Base-by-base conservation (phyloP, 2,329 filamentous ascomycete species). In the Penicillium sp. region DNA sequence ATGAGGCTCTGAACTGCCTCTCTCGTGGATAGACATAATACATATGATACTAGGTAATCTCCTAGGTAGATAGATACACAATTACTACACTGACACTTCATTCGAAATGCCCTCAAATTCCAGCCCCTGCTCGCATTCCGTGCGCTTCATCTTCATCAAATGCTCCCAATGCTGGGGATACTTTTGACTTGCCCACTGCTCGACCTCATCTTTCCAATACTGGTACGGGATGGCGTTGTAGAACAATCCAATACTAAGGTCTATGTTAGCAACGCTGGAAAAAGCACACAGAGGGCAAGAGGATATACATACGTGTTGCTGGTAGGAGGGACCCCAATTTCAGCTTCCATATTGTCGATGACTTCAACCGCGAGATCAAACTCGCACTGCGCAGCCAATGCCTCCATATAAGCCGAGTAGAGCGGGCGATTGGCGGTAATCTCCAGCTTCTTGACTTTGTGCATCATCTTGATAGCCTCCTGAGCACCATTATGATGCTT, bases 381-480 rank as follows among this genome's bases (percentile, higher is more conserved):
- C 46, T 87, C 80, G 23, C 85, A 86, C 60, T 90, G 88, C 3
- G 86, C 85, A 0, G 88, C 89, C 51, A 96, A 72, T 0, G 89
- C 89, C 8, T 85, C 88, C 44, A 89, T 78, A 69, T 96, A 97
- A 1, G 87, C 85, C 18, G 84, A 84, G 73, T 90, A 93, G 11
- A 97, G 83, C 2, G 80, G 72, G 19, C 82, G 81, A 35, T 91
- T 88, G 23, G 96, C 80, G 38, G 90, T 87, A 48, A 97, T 81
- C 29, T 94, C 90, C 80, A 95, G 87, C 52, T 80, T 72, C 49
- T 84, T 83, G 38, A 88, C 84, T 58, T 80, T 80, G 18, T 64
- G 57, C 58, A 77, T 75, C 77, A 71, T 86, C 78, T 61, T 87
- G 77, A 67, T 78, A 2, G 76, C 76, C 53, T 78, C 75, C 30